Conservation (phyloP, 2,329 filamentous ascomycete genomes). For the Neofusicoccum umdonicola region DNA sequence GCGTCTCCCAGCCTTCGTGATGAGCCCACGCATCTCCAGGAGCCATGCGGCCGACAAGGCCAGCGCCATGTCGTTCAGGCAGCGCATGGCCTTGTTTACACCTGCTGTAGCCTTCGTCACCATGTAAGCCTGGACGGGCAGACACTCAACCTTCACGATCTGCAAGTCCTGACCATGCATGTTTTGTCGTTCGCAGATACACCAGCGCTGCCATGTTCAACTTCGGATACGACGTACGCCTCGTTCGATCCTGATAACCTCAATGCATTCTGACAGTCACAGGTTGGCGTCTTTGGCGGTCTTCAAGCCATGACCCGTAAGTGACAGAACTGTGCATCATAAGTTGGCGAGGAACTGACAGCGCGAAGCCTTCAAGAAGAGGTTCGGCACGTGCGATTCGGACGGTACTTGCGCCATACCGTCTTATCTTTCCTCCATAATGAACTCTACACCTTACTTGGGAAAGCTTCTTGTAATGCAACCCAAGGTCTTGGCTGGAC, state of each 20-base stretch:
- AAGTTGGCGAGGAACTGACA: neutral
- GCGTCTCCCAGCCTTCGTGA: neutral
- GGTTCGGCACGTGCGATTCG: neutral
- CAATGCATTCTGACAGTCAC: neutral
- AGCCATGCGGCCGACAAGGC: neutral
- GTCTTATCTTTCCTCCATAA: conserved; percentile 6
- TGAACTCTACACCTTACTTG: conserved; percentile 12
- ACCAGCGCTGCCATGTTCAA: conserved; percentile 16
- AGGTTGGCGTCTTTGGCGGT: conserved; percentile 12
- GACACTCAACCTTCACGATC: neutral
- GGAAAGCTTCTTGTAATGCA: conserved; percentile 7
- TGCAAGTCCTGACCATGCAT: neutral
- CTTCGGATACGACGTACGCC: conserved; percentile 12
- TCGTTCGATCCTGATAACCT: no score
- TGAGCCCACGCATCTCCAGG: neutral
- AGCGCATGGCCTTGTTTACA: conserved; percentile 7
- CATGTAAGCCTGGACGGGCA: neutral
- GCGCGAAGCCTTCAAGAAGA: neutral
- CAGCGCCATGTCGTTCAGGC: neutral
- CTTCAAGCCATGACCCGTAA: conserved; percentile 9
- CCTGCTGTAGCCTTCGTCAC: conserved; percentile 12
- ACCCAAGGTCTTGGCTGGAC: neutral
- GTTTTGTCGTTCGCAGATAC: neutral
- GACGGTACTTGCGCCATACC: conserved; percentile 8
- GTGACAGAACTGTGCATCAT: neutral